phyloP scores from a whole-genome alignment of 108 stramenopile genomes.

The Aurantiochytrium sp. region DNA sequence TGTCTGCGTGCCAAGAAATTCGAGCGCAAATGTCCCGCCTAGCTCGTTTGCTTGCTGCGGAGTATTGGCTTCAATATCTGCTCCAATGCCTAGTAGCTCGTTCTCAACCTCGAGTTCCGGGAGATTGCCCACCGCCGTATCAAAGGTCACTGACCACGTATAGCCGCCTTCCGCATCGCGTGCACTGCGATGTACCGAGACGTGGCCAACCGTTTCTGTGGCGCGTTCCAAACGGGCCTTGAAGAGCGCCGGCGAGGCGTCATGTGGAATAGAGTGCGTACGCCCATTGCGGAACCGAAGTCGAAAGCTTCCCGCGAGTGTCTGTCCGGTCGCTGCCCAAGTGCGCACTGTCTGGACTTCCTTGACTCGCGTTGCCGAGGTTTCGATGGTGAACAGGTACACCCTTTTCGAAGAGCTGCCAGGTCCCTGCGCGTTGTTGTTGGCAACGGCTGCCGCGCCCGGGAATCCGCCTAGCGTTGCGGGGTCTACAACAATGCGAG shows the following conservation, averaged over 20 bases:
- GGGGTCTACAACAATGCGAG: conserved; percentile 33
- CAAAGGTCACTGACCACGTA: conserved; percentile 45
- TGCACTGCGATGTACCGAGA: background rate
- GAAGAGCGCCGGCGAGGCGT: conserved; percentile 24
- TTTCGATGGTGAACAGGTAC: conserved; percentile 28
- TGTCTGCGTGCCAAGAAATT: conserved; percentile 46
- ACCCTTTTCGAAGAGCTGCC: conserved; percentile 34
- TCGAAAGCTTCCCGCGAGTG: conserved; percentile 6
- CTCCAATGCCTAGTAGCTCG: conserved; percentile 49
- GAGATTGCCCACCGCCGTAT: conserved; percentile 34
- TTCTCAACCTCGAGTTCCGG: conserved; percentile 24
- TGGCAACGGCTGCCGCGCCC: background rate
- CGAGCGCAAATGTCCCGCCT: conserved; percentile 57
- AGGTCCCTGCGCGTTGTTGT: conserved; percentile 37
- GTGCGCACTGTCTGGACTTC: conserved; percentile 41
- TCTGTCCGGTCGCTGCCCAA: background rate
- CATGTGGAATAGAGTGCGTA: conserved; percentile 39
- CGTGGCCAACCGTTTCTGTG: conserved; percentile 9
- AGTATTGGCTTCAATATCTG: conserved; percentile 40
- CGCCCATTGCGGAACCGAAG: background rate
- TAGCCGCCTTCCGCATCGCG: conserved; percentile 21
- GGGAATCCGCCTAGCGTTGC: conserved; percentile 31
- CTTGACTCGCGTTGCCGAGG: conserved; percentile 26
- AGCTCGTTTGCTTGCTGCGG: conserved; percentile 52
- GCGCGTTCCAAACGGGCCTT: conserved; percentile 30